phyloP scores from a whole-genome alignment of 2,329 filamentous ascomycete species.

The Paraconiothyrium sp. region DNA sequence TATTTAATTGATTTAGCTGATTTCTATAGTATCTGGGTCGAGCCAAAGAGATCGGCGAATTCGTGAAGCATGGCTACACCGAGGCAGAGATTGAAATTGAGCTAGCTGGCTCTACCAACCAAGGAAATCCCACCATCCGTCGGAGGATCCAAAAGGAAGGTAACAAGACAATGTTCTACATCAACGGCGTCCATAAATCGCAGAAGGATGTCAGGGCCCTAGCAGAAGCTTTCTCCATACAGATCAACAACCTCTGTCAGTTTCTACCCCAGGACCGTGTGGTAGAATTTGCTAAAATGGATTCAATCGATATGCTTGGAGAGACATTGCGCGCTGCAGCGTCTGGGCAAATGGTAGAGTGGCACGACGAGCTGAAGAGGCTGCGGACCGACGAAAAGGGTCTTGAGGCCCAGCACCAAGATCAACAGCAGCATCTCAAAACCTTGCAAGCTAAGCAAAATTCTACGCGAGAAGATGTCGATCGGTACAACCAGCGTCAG shows the following conservation, averaged over 20 bases:
- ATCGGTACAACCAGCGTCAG: constrained; percentile 79
- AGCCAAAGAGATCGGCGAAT: constrained; percentile 84
- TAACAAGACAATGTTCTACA: constrained; percentile 79
- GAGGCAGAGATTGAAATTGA: constrained; percentile 90
- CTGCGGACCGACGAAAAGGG: constrained; percentile 75
- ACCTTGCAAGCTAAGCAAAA: constrained; percentile 77
- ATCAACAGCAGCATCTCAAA: constrained; percentile 69
- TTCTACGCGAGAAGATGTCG: constrained; percentile 80
- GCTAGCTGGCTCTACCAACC: constrained; percentile 69
- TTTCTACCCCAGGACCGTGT: constrained; percentile 97
- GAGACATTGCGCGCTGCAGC: constrained; percentile 92
- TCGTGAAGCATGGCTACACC: constrained; percentile 87
- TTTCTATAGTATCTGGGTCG: constrained; percentile 75
- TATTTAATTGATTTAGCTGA: constrained; percentile 27
- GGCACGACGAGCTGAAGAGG: constrained; percentile 78
- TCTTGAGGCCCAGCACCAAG: constrained; percentile 65
- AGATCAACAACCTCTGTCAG: constrained; percentile 97
- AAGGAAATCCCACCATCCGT: constrained; percentile 76
- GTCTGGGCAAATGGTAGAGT: constrained; percentile 78
- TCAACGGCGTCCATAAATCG: constrained; percentile 72
- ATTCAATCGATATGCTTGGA: constrained; percentile 80
- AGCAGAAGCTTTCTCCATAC: constrained; percentile 79
- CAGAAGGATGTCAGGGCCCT: constrained; percentile 74
- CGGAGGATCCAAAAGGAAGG: constrained; percentile 83
- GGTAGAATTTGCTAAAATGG: constrained; percentile 88